These are phyloP conservation scores for Auxenochlorella protothecoides DNA, from an alignment of 139 green algal genomes.

Conservation along the genomic window DNA sequence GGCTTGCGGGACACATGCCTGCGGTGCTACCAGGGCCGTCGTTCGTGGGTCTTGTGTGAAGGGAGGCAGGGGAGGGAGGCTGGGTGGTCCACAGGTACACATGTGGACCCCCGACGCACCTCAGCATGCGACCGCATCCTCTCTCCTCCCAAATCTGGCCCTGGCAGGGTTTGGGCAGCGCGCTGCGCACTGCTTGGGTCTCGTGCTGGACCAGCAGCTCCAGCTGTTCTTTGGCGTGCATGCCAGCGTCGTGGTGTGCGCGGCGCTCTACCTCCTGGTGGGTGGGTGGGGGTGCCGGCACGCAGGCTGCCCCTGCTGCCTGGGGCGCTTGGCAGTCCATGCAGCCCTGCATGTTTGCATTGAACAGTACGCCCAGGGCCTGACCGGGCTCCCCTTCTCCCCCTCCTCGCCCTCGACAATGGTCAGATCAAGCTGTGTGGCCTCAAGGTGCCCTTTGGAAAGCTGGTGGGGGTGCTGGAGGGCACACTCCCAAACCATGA, in stretches of 20 bases:
- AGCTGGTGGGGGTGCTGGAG: too few species aligned
- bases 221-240: conserved; percentile 22
- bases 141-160: neutral
- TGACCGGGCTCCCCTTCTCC: too few species aligned
- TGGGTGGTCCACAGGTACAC: neutral
- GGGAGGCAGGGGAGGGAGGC: neutral
- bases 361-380: neutral
- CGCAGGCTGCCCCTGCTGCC: too few species aligned
- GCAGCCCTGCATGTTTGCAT: neutral
- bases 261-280: conserved; percentile 15
- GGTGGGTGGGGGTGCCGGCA: too few species aligned
- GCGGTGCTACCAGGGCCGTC: too few species aligned
- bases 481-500: too few species aligned
- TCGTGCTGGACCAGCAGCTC: conserved; percentile 10
- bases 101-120: neutral
- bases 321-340: neutral
- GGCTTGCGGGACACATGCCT: too few species aligned
- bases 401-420: neutral
- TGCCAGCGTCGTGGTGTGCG: conserved; percentile 8
- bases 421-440: neutral
- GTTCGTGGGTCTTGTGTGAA: neutral
- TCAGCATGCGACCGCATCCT: neutral
- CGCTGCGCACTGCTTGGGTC: conserved; percentile 5
- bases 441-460: neutral
- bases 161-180: neutral